A percentile compares a stretch with the other conserved stretches of the same genome.
These are phyloP conservation scores for Ceratocystis huliohia DNA, from an alignment of 2,329 filamentous ascomycete species.

Conservation along the genomic window DNA sequence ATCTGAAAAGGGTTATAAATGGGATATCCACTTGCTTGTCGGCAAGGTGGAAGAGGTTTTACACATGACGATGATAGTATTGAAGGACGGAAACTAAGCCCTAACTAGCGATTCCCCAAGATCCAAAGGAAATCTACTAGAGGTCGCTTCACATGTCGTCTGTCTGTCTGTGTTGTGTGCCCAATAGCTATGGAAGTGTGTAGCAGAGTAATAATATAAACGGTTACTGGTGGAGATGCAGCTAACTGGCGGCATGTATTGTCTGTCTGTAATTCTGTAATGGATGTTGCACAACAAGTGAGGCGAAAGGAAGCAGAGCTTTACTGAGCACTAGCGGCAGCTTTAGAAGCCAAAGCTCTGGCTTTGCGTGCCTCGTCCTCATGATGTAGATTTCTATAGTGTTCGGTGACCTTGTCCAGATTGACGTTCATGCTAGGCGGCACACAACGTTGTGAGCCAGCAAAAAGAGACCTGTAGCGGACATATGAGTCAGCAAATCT, in stretches of 20 bases:
- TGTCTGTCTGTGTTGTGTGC: neutral
- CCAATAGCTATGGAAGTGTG: neutral
- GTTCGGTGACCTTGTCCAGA: constrained; percentile 44
- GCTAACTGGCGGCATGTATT: neutral
- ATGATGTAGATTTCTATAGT: constrained; percentile 43
- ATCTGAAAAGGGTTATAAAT: neutral
- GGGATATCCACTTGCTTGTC: no score
- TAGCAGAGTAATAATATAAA: neutral
- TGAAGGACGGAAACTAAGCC: neutral
- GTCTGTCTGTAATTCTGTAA: constrained; percentile 6
- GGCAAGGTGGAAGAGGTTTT: neutral
- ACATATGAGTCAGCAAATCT: constrained; percentile 27
- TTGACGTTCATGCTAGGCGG: constrained; percentile 28
- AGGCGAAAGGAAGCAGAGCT: neutral
- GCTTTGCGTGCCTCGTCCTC: constrained; percentile 45
- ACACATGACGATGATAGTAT: neutral
- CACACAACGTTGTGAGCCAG: constrained; percentile 34
- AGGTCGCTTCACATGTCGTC: neutral
- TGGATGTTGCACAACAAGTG: neutral
- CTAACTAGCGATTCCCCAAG: neutral
- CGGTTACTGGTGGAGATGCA: constrained; percentile 3
- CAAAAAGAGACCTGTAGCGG: constrained; percentile 40
- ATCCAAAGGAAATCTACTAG: neutral
- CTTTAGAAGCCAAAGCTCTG: constrained; percentile 34
- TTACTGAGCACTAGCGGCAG: neutral